phyloP scores from a whole-genome alignment of 805 yeast species.

The Dipodascopsis tothii region DNA sequence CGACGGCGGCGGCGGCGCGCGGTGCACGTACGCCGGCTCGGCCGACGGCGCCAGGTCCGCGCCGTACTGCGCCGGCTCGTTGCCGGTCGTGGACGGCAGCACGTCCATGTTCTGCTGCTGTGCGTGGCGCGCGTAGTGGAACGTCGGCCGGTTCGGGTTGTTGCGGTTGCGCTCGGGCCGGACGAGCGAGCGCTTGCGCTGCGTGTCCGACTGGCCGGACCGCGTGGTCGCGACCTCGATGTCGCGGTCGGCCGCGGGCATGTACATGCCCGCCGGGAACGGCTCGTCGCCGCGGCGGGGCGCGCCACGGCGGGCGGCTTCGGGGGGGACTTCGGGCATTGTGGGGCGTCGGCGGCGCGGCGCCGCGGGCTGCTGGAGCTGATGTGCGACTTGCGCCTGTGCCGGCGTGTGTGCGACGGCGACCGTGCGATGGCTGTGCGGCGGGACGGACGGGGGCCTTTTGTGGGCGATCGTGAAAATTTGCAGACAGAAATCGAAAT shows the following conservation, averaged over 20 bases:
- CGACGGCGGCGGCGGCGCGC: neutral
- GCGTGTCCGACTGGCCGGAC: slow-evolving; percentile 15
- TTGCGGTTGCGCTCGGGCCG: slow-evolving; percentile 73
- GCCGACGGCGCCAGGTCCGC: neutral
- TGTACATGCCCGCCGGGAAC: neutral
- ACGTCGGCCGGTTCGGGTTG: slow-evolving; percentile 64
- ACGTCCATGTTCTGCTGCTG: slow-evolving; percentile 58
- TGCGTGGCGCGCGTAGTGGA: slow-evolving; percentile 66
- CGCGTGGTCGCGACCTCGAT: neutral
- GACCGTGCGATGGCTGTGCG: no score
- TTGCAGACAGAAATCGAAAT: no score
- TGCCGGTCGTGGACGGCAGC: slow-evolving; percentile 65
- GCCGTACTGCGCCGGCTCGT: slow-evolving; percentile 42
- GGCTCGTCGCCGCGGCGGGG: neutral
- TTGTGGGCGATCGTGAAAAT: no score
- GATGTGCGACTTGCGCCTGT: no score
- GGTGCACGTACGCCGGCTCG: neutral
- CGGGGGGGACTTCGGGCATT: no score
- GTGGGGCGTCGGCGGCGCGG: no score
- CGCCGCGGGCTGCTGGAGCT: no score
- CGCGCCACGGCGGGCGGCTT: no score
- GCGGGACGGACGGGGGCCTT: no score
- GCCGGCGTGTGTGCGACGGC: no score
- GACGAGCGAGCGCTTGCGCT: slow-evolving; percentile 61
- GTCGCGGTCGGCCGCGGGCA: neutral